phyloP scores from a whole-genome alignment of 176 grass and related monocot genomes.

The Coix lacrymajobi region DNA sequence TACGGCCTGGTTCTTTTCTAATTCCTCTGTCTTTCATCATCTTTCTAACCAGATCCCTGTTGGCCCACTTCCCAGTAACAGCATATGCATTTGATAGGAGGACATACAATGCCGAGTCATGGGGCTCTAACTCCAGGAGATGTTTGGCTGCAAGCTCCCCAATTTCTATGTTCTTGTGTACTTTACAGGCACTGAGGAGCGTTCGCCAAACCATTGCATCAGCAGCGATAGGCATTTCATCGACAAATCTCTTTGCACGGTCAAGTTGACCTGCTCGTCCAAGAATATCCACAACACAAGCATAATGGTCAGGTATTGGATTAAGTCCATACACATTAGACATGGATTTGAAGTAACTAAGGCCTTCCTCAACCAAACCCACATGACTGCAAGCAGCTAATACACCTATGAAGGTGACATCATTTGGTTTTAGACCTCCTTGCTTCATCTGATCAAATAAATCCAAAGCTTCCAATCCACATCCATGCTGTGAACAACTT shows the following conservation, averaged over 20 bases:
- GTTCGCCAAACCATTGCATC: slow-evolving; percentile 79
- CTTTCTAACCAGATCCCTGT: slow-evolving; percentile 70
- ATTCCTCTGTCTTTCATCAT: slow-evolving; percentile 69
- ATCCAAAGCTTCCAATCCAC: slow-evolving; percentile 53
- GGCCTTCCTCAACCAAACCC: slow-evolving; percentile 62
- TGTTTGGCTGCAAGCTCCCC: slow-evolving; percentile 61
- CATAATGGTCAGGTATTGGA: slow-evolving; percentile 63
- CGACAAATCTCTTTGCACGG: slow-evolving; percentile 55
- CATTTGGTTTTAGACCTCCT: slow-evolving; percentile 55
- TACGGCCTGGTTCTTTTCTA: slow-evolving; percentile 61
- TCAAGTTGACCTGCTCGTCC: slow-evolving; percentile 62
- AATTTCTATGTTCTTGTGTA: slow-evolving; percentile 63
- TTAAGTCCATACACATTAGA: slow-evolving; percentile 29
- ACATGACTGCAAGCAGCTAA: slow-evolving; percentile 81
- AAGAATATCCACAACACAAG: slow-evolving; percentile 76
- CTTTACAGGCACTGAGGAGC: slow-evolving; percentile 49
- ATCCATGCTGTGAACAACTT: slow-evolving; percentile 65
- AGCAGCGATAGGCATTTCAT: slow-evolving; percentile 58
- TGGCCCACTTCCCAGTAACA: slow-evolving; percentile 53
- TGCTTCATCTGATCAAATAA: slow-evolving; percentile 65
- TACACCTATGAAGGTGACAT: slow-evolving; percentile 68
- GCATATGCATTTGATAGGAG: slow-evolving; percentile 78
- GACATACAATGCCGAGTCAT: slow-evolving; percentile 54
- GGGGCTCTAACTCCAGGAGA: slow-evolving; percentile 63
- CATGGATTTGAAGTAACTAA: slow-evolving; percentile 64